These are phyloP conservation scores for Starmera caribaea DNA, from an alignment of 805 yeast genomes.

Conservation along the genomic window DNA sequence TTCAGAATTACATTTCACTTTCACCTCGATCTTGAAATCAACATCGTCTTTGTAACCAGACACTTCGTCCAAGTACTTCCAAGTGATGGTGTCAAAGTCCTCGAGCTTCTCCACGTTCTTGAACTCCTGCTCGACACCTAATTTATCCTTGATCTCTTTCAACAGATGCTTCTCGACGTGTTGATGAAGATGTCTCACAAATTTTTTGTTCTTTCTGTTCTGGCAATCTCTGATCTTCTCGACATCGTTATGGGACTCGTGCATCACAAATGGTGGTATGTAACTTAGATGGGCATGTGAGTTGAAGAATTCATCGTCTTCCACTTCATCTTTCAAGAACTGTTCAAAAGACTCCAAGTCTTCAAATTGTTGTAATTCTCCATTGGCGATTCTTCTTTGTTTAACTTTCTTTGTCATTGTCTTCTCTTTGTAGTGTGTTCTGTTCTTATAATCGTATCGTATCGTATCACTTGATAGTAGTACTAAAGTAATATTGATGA, in stretches of 20 bases:
- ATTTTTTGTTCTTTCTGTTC: constrained; percentile 63
- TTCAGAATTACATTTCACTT: constrained; percentile 55
- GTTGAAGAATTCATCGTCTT: constrained; percentile 67
- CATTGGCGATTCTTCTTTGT: constrained; percentile 13
- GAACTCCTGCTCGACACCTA: constrained; percentile 47
- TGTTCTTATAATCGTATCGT: neutral
- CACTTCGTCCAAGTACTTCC: constrained; percentile 54
- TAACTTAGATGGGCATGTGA: constrained; percentile 58
- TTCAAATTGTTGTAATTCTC: constrained; percentile 37
- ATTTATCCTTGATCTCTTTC: constrained; percentile 50
- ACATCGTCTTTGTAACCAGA: constrained; percentile 30
- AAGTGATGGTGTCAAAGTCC: constrained; percentile 39
- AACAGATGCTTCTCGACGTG: constrained; percentile 65
- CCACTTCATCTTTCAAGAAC: constrained; percentile 59
- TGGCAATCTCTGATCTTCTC: constrained; percentile 65
- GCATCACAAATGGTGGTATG: constrained; percentile 65
- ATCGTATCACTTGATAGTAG: neutral
- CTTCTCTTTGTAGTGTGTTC: neutral
- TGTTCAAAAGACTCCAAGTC: constrained; percentile 52
- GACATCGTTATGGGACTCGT: constrained; percentile 56
- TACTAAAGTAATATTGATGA: neutral
- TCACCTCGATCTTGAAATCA: constrained; percentile 53
- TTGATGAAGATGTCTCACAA: constrained; percentile 65
- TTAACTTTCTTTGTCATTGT: constrained; percentile 13
- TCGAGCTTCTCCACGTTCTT: constrained; percentile 38